A percentile compares a stretch with the other conserved stretches of the same genome.
phyloP scores from a whole-genome alignment of 768 basidiomycete genomes.

The Psilocybe cyanescens region DNA sequence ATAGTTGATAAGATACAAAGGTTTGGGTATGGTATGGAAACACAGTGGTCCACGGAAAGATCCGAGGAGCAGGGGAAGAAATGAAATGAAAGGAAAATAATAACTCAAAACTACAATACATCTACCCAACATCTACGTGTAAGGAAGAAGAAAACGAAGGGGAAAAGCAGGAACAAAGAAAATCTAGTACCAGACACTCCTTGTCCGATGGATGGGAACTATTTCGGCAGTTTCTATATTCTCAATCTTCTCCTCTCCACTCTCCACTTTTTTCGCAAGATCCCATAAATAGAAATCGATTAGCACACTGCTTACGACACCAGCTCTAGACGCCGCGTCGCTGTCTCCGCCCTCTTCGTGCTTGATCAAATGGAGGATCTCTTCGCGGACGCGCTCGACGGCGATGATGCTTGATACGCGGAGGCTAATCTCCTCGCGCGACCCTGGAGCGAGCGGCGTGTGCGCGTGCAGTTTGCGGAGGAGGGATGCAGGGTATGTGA shows the following conservation, averaged over 20 bases:
- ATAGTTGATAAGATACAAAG: neutral
- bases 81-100: neutral
- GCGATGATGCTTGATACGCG: constrained; percentile 81
- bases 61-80: neutral
- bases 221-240: constrained; percentile 59
- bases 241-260: constrained; percentile 58
- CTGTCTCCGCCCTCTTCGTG: constrained; percentile 30
- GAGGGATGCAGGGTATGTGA: constrained; percentile 71
- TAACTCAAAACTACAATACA: neutral
- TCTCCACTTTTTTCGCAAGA: constrained; percentile 76
- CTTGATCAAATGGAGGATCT: constrained; percentile 48
- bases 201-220: constrained; percentile 75
- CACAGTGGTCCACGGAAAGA: neutral
- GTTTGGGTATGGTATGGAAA: neutral
- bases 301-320: constrained; percentile 70
- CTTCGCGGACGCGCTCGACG: constrained; percentile 72
- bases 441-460: constrained; percentile 54
- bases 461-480: constrained; percentile 50
- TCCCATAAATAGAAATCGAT: constrained; percentile 96
- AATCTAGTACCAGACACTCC: constrained; percentile 84
- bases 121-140: neutral
- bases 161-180: neutral
- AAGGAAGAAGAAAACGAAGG: neutral
- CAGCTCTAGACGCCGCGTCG: constrained; percentile 27
- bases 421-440: constrained; percentile 74